Base-by-base conservation (phyloP, 768 basidiomycete species). In the Paxillus rubicundulus region DNA sequence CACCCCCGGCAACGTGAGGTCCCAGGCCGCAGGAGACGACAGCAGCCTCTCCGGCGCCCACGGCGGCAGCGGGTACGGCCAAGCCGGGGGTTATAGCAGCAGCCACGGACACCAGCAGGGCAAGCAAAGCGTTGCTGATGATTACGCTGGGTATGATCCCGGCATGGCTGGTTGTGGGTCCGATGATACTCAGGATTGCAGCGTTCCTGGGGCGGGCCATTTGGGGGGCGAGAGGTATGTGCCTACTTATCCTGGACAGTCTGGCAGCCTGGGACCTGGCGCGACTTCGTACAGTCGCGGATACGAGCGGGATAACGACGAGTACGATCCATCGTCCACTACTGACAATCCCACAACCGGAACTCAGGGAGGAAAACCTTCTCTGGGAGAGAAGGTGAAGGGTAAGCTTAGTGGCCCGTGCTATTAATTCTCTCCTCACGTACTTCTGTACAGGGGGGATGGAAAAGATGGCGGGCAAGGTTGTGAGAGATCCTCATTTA, bases 391-490 rank as follows among this genome's bases (percentile, higher is more conserved):
- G 16, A 54, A 36, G 41, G 14, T 56, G 14, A 38, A 16, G 9
- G 55, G 54, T 55, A n/a, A 14, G 51, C 40, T 40, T 18, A 32
- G 12, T 16, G 14, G 28, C 32, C 12, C 14, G 12, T 28, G 17
- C 5, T 13, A 28, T 14, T 24, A n/a, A 4, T 24, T 13, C 7
- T 10, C 37, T 13, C 20, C 9, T 39, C 18, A 43, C n/a, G 18
- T 41, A 4, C 14, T 17, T 2, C 13, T 17, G 7, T 2, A 33
- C 13, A 55, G 54, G 54, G 13, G 52, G 41, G 8, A 9, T 38
- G 21, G 45, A 56, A 34, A 54, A 54, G 45, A 34, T 48, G 30
- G 52, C 53, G n/a, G 54, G 52, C 13, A 56, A 54, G 30, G 30
- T 47, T 12, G 3, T 40, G 4, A 13, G 46, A 2, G 27, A 54